Evolutionary conservation across 805 yeast species (phyloP).

Genomic region (Metschnikowia aberdeeniae): DNA sequence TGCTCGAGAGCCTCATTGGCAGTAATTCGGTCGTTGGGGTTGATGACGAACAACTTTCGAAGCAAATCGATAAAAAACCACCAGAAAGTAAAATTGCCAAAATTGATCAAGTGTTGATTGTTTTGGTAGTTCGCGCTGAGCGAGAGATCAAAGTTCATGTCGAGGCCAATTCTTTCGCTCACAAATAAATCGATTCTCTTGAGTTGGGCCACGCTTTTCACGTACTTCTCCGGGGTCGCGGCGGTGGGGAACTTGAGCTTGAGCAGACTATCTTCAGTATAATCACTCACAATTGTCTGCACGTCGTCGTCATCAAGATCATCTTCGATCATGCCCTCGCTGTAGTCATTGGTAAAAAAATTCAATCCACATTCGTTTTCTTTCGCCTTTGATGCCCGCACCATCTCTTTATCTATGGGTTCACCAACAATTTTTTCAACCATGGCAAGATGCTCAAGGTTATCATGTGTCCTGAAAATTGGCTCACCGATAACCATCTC

Average conservation of each 20-base stretch:
- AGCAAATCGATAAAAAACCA: constrained; percentile 56
- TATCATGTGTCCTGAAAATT: constrained; percentile 90
- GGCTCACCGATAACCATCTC: constrained; percentile 95
- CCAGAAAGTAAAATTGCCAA: constrained; percentile 77
- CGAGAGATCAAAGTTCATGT: constrained; percentile 37
- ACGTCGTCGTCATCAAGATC: constrained; percentile 28
- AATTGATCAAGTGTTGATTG: constrained; percentile 41
- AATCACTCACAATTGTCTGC: not conserved
- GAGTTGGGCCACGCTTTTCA: constrained; percentile 37
- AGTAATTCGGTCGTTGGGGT: constrained; percentile 36
- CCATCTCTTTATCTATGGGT: constrained; percentile 44
- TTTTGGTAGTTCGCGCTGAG: constrained; percentile 36
- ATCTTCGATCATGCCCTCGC: constrained; percentile 12
- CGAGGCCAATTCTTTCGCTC: constrained; percentile 37
- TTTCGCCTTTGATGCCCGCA: constrained; percentile 28
- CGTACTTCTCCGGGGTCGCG: constrained; percentile 36
- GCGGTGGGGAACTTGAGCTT: constrained; percentile 36
- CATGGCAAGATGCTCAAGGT: constrained; percentile 90
- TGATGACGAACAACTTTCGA: constrained; percentile 34
- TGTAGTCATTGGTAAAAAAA: constrained; percentile 27
- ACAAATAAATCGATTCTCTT: constrained; percentile 43
- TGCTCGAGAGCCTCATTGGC: constrained; percentile 42
- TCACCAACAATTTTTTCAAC: constrained; percentile 76
- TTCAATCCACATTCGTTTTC: constrained; percentile 41
- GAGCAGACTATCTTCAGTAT: constrained; percentile 22